A percentile compares a stretch with the other conserved stretches of the same genome.
Evolutionary conservation across 257 asterid species (phyloP).

Genomic region (Nicotiana paniculata): DNA sequence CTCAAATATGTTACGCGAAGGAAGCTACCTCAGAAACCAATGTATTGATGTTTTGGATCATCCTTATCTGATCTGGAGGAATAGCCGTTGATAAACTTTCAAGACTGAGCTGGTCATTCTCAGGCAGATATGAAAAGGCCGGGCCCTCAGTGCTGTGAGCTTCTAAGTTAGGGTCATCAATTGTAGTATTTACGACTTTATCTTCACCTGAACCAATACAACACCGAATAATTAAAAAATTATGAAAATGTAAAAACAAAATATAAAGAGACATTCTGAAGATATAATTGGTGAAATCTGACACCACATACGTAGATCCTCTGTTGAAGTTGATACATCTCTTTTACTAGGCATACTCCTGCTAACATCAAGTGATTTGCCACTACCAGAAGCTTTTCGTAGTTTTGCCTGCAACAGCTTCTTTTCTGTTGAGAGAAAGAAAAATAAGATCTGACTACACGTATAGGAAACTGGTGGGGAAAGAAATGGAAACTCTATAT

Average conservation of each 20-base stretch:
- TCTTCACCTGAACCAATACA: slow-evolving; percentile 17
- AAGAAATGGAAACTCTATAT: neutral
- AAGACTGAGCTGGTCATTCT: slow-evolving; percentile 39
- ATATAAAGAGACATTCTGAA: neutral
- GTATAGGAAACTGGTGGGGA: neutral
- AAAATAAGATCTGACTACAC: neutral
- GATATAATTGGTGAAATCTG: neutral
- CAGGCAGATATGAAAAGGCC: slow-evolving; percentile 41
- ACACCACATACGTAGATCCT: slow-evolving; percentile 67
- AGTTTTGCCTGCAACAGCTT: slow-evolving; percentile 73
- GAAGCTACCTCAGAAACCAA: slow-evolving; percentile 72
- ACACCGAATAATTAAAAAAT: slow-evolving; percentile 10
- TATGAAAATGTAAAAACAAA: slow-evolving; percentile 1
- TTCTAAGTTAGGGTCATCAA: slow-evolving; percentile 26
- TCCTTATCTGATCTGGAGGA: slow-evolving; percentile 85
- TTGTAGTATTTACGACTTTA: slow-evolving; percentile 19
- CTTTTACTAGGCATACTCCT: slow-evolving; percentile 36
- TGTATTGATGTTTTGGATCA: slow-evolving; percentile 65
- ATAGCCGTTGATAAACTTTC: slow-evolving; percentile 41
- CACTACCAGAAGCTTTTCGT: slow-evolving; percentile 62
- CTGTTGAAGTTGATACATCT: slow-evolving; percentile 81
- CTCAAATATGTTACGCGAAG: neutral
- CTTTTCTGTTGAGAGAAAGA: slow-evolving; percentile 53
- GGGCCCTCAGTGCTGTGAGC: slow-evolving; percentile 27
- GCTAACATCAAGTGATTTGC: slow-evolving; percentile 42